These are phyloP conservation scores for Tylopilus sp. DNA, from an alignment of 1,284 basidiomycete genomes.

Conservation along the genomic window DNA sequence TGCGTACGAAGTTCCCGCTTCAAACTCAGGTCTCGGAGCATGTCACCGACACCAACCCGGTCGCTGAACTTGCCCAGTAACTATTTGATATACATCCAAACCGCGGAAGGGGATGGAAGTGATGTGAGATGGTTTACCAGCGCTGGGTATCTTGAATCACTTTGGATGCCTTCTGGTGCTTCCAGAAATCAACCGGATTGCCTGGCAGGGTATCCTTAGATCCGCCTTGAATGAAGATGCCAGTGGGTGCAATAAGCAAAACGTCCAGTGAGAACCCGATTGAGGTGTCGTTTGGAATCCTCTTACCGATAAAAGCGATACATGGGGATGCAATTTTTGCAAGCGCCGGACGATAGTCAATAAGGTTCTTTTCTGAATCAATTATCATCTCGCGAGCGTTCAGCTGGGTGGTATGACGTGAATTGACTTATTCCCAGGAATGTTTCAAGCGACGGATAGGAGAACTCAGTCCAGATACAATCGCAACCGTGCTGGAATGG, in stretches of 20 bases:
- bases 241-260: slow-evolving; percentile 92
- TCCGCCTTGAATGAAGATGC: slow-evolving; percentile 94
- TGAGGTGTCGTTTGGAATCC: not conserved
- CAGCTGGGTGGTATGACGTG: slow-evolving; percentile 76
- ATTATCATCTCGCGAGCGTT: slow-evolving; percentile 84
- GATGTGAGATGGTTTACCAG: slow-evolving; percentile 94
- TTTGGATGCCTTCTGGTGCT: slow-evolving; percentile 93
- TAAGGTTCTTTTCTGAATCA: slow-evolving; percentile 94
- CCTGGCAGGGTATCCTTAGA: slow-evolving; percentile 89
- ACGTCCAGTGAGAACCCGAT: slow-evolving; percentile 51
- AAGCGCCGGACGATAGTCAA: slow-evolving; percentile 89
- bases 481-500: slow-evolving; percentile 96
- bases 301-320: slow-evolving; percentile 95
- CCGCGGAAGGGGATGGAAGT: slow-evolving; percentile 78
- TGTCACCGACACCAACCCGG: slow-evolving; percentile 70
- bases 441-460: slow-evolving; percentile 91
- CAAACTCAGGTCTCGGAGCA: slow-evolving; percentile 89
- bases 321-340: slow-evolving; percentile 92
- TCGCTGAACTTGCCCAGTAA: slow-evolving; percentile 78
- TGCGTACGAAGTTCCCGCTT: slow-evolving; percentile 92
- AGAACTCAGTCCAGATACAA: slow-evolving; percentile 94
- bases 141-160: slow-evolving; percentile 97
- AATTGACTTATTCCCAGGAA: slow-evolving; percentile 94
- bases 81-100: slow-evolving; percentile 85
- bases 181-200: slow-evolving; percentile 94